Evolutionary conservation across 2,329 filamentous ascomycete species (phyloP).

Genomic region (Pseudocercospora fijiensis): DNA sequence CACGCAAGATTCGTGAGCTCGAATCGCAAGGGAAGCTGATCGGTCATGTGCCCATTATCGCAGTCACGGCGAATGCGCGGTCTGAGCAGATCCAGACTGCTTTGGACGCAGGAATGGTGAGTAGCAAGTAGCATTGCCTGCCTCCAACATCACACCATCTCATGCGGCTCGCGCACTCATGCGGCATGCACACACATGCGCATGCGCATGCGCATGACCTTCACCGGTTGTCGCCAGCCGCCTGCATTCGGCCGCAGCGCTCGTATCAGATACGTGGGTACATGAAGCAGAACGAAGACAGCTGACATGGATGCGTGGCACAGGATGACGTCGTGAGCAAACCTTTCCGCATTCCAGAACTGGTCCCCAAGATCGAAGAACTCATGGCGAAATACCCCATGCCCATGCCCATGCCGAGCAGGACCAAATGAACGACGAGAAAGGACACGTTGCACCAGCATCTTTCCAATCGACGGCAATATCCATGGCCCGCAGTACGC

Average conservation of each 20-base stretch:
- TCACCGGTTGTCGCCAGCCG: conserved; percentile 1
- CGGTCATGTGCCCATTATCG: conserved; percentile 72
- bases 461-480: neutral
- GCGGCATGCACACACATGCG: neutral
- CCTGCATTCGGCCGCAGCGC: neutral
- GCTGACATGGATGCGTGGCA: conserved; percentile 23
- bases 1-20: conserved; percentile 65
- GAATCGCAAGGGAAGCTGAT: conserved; percentile 62
- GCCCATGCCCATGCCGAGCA: conserved; percentile 31
- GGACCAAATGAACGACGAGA: neutral
- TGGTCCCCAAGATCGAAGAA: conserved; percentile 54
- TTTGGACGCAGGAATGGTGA: conserved; percentile 67
- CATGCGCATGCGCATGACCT: conserved; percentile 12
- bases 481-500: neutral
- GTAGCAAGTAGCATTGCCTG: conserved; percentile 20
- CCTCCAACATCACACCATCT: conserved; percentile 9
- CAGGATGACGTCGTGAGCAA: conserved; percentile 54
- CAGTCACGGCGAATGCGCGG: conserved; percentile 79
- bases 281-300: conserved; percentile 8
- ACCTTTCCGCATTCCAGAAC: conserved; percentile 52
- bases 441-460: neutral
- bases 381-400: conserved; percentile 40
- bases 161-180: neutral
- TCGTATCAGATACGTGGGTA: conserved; percentile 4
- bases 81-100: conserved; percentile 71